Conservation (phyloP, 2,329 filamentous ascomycete species). For the Aspergillus costaricaensis region DNA sequence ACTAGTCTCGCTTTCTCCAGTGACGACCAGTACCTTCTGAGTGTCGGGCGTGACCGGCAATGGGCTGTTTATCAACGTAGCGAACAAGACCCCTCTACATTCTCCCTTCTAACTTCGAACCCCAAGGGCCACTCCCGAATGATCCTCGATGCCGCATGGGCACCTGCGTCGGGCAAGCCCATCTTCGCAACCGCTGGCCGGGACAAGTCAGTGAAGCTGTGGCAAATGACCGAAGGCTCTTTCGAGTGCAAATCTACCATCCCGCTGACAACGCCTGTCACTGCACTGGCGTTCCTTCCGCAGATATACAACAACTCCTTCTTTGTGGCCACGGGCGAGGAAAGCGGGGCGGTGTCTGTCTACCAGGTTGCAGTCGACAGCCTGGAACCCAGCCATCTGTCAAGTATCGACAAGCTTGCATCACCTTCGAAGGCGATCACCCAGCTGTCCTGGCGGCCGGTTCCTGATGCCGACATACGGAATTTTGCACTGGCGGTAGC, state of each 20-base stretch:
- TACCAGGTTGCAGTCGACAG: conserved; percentile 40
- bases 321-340: conserved; percentile 50
- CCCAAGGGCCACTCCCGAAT: conserved; percentile 87
- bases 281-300: conserved; percentile 68
- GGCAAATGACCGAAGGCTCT: conserved; percentile 50
- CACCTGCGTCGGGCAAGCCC: conserved; percentile 50
- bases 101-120: conserved; percentile 64
- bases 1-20: conserved; percentile 77
- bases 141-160: conserved; percentile 89
- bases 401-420: conserved; percentile 39
- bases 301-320: conserved; percentile 29
- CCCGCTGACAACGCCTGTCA: conserved; percentile 62
- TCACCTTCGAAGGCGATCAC: conserved; percentile 66
- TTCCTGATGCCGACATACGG: conserved; percentile 15
- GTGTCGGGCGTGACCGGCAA: conserved; percentile 86
- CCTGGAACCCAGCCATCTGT: conserved; percentile 32
- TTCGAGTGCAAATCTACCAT: conserved; percentile 60
- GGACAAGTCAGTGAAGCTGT: conserved; percentile 81
- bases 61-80: conserved; percentile 77
- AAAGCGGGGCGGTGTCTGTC: conserved; percentile 49
- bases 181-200: conserved; percentile 85
- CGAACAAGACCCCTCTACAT: conserved; percentile 46
- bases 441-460: conserved; percentile 70
- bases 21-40: conserved; percentile 75
- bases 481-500: conserved; percentile 45